Conservation (phyloP, 805 yeast genomes). For the Candida pseudofarinosa region DNA sequence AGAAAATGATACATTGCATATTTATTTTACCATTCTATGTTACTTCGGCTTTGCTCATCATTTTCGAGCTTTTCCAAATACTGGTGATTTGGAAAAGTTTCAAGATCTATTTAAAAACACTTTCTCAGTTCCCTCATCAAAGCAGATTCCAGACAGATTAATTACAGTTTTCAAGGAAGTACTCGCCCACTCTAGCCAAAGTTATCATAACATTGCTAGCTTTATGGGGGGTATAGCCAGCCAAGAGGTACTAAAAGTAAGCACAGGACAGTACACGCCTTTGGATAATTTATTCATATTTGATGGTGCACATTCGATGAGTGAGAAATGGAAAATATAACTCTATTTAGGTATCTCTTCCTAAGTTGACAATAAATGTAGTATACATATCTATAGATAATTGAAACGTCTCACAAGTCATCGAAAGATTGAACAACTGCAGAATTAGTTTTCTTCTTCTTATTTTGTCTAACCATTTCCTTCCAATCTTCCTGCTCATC, state of each 20-base stretch:
- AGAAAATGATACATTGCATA: conserved; percentile 18
- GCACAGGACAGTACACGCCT: conserved; percentile 80
- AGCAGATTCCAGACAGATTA: conserved; percentile 12
- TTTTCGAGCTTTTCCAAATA: conserved; percentile 14
- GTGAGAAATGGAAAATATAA: conserved; percentile 37
- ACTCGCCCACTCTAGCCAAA: conserved; percentile 35
- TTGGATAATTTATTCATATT: conserved; percentile 64
- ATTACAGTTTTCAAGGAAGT: conserved; percentile 25
- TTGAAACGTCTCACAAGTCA: conserved; percentile 24
- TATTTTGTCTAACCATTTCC: conserved; percentile 63
- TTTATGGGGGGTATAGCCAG: conserved; percentile 81
- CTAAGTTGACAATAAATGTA: not conserved
- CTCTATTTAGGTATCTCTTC: not conserved
- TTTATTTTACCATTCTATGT: conserved; percentile 44
- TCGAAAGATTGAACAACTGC: conserved; percentile 53
- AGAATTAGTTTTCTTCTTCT: conserved; percentile 47
- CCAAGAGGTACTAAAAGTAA: conserved; percentile 74
- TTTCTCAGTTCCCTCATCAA: conserved; percentile 13
- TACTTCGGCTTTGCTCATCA: conserved; percentile 17
- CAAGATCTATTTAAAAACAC: conserved; percentile 14
- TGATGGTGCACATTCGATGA: conserved; percentile 63
- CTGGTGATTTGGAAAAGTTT: conserved; percentile 17
- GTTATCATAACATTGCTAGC: conserved; percentile 58
- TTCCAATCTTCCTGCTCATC: conserved; percentile 80
- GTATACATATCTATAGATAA: conserved; percentile 1